These are phyloP conservation scores for Carallia pectinifolia DNA, from an alignment of 345 rosid species.

Conservation along the genomic window DNA sequence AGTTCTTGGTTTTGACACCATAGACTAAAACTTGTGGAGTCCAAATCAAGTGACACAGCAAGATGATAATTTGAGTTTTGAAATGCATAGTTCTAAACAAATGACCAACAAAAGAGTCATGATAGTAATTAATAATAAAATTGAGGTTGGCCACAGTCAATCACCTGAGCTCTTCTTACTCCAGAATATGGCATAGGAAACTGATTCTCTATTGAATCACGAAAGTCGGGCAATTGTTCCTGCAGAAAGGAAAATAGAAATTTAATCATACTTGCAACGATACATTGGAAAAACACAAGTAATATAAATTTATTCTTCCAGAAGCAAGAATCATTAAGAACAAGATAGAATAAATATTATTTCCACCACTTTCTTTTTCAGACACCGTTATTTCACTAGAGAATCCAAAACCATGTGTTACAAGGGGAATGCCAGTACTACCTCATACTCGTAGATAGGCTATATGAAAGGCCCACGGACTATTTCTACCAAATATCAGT, in stretches of 20 bases:
- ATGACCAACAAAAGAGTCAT: not conserved
- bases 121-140: not conserved
- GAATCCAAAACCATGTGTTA: not conserved
- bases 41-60: not conserved
- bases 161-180: constrained; percentile 56
- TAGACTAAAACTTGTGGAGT: not conserved
- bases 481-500: constrained; percentile 1
- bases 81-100: not conserved
- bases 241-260: constrained; percentile 15
- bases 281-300: not conserved
- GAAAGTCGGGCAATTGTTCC: constrained; percentile 60
- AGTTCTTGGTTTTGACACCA: not conserved
- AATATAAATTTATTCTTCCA: too few species aligned
- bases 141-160: constrained; percentile 7
- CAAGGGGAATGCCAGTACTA: not conserved
- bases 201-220: constrained; percentile 50
- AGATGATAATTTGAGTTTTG: not conserved
- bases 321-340: not conserved
- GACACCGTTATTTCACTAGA: not conserved
- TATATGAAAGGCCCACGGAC: not conserved
- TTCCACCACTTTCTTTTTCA: too few species aligned
- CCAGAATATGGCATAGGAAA: constrained; percentile 39
- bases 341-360: not conserved
- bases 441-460: too few species aligned
- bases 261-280: not conserved